Evolutionary conservation across 176 grass and related monocot species (phyloP), one percentile per base, ranked within the genome.

Genomic region (Sorghum bicolor): DNA sequence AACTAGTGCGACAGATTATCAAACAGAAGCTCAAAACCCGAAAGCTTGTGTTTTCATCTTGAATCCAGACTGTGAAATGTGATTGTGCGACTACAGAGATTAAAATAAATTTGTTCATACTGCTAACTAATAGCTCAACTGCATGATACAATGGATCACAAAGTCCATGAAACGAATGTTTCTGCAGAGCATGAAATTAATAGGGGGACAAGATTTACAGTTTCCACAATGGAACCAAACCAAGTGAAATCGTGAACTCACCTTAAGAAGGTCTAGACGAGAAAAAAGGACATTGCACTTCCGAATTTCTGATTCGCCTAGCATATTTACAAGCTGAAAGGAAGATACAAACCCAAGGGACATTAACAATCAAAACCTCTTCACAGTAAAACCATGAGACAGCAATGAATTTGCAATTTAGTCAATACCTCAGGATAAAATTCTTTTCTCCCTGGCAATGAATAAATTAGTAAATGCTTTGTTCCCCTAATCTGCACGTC

Each of bases 301-400:
- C 62, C n/a, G 75, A 45, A 82, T 90, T 47, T 70, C 74, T 48
- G 91, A 95, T 80, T 84, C 96, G 31, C 90, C 64, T n/a, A 98
- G 87, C 93, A 95, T 95, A 83, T 95, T 93, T 44, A 98, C 83
- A 75, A 98, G 82, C 96, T 98, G 86, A 75, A 88, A 79, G 33
- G 83, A 84, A 85, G 53, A 26, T 60, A 75, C 6, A 45, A 75
- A 66, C 30, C 71, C 52, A 30, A 61, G 2, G 47, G 29, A 20
- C 24, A 84, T 75, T 15, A 74, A 17, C 5, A 28, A 62, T 80
- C 80, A 37, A 64, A 74, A 82, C 60, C 14, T 39, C 48, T 61
- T 40, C 22, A 37, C 19, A 25, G 29, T 9, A 62, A 20, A 20
- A 34, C 79, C 29, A 70, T 82, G 31, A 63, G 36, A 74, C 22